Conservation (phyloP, 1,284 basidiomycete species). For the Ceraceosorus guamensis region DNA sequence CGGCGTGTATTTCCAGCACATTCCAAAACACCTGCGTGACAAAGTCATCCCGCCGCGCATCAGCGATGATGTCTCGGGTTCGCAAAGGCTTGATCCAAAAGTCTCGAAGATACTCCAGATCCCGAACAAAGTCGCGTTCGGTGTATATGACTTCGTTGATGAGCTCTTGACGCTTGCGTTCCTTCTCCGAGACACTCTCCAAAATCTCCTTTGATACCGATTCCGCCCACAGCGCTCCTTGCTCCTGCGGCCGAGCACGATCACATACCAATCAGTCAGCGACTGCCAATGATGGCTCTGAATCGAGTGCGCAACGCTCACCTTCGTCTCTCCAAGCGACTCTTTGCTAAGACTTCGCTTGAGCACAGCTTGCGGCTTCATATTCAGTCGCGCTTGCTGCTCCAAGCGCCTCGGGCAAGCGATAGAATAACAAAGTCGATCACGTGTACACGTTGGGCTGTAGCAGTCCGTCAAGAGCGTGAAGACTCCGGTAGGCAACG, state of each 20-base stretch:
- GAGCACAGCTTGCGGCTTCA: conserved; percentile 84
- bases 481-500: conserved; percentile 87
- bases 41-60: conserved; percentile 72
- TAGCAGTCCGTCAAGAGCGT: conserved; percentile 96
- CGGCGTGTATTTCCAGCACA: conserved; percentile 82
- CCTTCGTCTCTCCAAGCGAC: conserved; percentile 69
- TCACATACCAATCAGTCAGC: too few relatives aligned
- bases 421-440: conserved; percentile 89
- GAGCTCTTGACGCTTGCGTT: conserved; percentile 94
- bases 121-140: conserved; percentile 92
- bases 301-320: too few relatives aligned
- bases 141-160: conserved; percentile 99
- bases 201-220: conserved; percentile 89
- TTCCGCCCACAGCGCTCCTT: conserved; percentile 85
- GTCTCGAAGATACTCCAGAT: conserved; percentile 95
- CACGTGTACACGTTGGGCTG: conserved; percentile 90
- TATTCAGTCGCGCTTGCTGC: conserved; percentile 76
- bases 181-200: conserved; percentile 80
- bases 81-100: conserved; percentile 79
- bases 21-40: conserved; percentile 97
- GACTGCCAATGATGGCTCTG: too few relatives aligned
- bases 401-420: conserved; percentile 89
- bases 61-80: conserved; percentile 67
- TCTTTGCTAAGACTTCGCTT: conserved; percentile 67
- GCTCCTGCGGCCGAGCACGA: too few relatives aligned